Evolutionary conservation across 2,329 filamentous ascomycete genomes (phyloP), one percentile per base, ranked within the genome.

Genomic region (Colletotrichum limetticola): DNA sequence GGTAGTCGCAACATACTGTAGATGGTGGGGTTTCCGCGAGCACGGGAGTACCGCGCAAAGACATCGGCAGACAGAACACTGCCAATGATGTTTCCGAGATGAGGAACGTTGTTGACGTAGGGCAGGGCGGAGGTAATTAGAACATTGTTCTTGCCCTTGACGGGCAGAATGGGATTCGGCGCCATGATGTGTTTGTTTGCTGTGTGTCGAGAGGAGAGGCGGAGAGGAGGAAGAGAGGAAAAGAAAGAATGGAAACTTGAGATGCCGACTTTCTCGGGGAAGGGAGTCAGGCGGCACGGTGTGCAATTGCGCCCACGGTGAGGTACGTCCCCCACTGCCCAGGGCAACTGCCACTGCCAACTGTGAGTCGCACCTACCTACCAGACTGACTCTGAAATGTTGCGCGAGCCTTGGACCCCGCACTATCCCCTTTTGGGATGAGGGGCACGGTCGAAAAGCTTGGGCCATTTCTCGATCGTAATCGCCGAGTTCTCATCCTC

Each of bases 51-150:
- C 76, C 91, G 91, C 55, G 93, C 89, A 81, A 93, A 98, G 75
- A 97, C 94, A 80, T 98, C 95, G 78, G 95, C 95, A 75, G 92
- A 95, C 77, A 98, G 89, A 52, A 98, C 95, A 78, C 92, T 94
- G 75, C 95, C 95, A 75, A 97, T 92, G 76, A 97, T 91, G 83
- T 97, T 97, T 75, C 95, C 95, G 78, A 98, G 86, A 85, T 98
- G 95, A 61, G 95, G 93, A 35, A 93, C 90, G 78, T 92, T 91
- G 82, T 92, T 91, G 76, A 74, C 71, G 78, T 98, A 98, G 55
- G 95, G 95, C 60, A 98, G 84, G n/a, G 95, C 95, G 78, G 93
- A 96, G 56, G 96, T 98, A 78, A 98, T 92, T 75, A 98, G 90
- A 78, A 97, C 91, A 83, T 98, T 98, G 78, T 92, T 90, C 87